Evolutionary conservation across 73 alveolate genomes (phyloP).

Genomic region (Paramecium tetraurelia): DNA sequence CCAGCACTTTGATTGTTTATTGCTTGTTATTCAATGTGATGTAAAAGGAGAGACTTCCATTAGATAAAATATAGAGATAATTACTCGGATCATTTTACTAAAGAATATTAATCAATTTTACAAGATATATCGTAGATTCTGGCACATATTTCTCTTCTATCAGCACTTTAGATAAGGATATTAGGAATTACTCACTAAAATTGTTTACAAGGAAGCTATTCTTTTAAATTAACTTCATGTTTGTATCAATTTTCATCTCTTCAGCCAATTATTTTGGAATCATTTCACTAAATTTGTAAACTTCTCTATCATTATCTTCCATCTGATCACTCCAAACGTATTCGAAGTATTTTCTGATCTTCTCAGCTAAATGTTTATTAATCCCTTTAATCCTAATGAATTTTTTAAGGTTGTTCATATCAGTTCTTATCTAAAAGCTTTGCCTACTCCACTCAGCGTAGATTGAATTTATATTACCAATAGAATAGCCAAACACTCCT

Average conservation of each 20-base stretch:
- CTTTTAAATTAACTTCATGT: background rate
- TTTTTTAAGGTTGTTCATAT: slow-evolving; percentile 41
- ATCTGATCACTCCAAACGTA: background rate
- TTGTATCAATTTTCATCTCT: slow-evolving; percentile 26
- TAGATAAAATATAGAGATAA: background rate
- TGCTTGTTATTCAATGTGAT: background rate
- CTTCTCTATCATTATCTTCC: slow-evolving; percentile 33
- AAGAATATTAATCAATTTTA: background rate
- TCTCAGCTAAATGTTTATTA: background rate
- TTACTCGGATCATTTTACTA: background rate
- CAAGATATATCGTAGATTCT: background rate
- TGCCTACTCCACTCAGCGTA: slow-evolving; percentile 39
- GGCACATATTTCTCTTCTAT: slow-evolving; percentile 27
- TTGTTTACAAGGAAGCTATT: background rate
- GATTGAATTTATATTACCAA: slow-evolving; percentile 30
- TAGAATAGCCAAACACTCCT: slow-evolving; percentile 54
- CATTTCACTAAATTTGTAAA: background rate
- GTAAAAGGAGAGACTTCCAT: background rate
- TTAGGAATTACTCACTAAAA: background rate
- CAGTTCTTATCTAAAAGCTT: background rate
- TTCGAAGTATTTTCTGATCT: slow-evolving; percentile 27
- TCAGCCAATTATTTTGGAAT: background rate
- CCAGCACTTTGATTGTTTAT: background rate
- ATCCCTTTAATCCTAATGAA: slow-evolving; percentile 15
- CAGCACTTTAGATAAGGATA: background rate